Evolutionary conservation across 2,329 filamentous ascomycete species (phyloP).

Genomic region (Alternaria triticina): DNA sequence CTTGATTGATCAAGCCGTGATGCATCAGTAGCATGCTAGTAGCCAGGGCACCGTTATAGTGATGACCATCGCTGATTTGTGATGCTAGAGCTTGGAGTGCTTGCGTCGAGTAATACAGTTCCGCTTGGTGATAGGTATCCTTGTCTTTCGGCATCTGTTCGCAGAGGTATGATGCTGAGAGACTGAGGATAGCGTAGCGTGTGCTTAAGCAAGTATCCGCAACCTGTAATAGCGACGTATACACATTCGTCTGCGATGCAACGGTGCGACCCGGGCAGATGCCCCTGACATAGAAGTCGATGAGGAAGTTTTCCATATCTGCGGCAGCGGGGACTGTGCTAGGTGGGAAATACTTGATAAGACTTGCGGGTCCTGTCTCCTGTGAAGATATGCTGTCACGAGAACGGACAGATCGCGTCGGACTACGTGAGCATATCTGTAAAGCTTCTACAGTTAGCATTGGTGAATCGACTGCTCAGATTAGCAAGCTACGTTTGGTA

Average conservation of each 20-base stretch:
- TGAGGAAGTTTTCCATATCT: conserved; percentile 38
- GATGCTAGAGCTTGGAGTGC: conserved; percentile 35
- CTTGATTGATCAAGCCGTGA: conserved; percentile 34
- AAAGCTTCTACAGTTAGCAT: conserved; percentile 32
- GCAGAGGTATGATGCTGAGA: conserved; percentile 41
- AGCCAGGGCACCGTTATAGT: conserved; percentile 38
- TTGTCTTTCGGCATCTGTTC: conserved; percentile 38
- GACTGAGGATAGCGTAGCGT: conserved; percentile 38
- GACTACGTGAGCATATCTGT: conserved; percentile 32
- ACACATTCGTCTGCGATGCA: conserved; percentile 35
- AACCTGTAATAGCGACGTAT: conserved; percentile 28
- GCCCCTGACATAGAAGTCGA: conserved; percentile 41
- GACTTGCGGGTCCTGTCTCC: conserved; percentile 29
- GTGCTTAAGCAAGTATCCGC: conserved; percentile 39
- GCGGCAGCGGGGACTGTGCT: conserved; percentile 17
- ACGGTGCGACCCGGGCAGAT: conserved; percentile 41
- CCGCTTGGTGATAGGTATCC: conserved; percentile 38
- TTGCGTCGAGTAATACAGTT: conserved; percentile 43
- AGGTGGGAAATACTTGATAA: conserved; percentile 41
- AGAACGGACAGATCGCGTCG: conserved; percentile 33
- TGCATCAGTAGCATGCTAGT: conserved; percentile 46
- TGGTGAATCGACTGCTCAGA: conserved; percentile 31
- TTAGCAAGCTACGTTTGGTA: conserved; percentile 12
- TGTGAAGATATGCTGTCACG: conserved; percentile 33
- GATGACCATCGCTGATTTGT: conserved; percentile 36